Conservation (phyloP, 352 stramenopile genomes). For the Globisporangium radiosum region DNA sequence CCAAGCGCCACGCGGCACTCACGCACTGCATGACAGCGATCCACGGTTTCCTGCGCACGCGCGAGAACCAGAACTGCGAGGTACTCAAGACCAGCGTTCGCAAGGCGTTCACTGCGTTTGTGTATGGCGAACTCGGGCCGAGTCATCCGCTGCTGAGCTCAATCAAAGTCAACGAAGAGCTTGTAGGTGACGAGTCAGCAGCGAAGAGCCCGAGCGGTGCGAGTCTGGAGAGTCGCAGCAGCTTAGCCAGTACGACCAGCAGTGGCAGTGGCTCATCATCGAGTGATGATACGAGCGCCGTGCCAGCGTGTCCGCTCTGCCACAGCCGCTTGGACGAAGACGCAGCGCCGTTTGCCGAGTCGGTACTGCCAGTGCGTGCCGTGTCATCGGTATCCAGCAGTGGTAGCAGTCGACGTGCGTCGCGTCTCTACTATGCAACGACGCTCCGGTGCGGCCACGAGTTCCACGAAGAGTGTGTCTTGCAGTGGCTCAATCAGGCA, state of each 20-base stretch:
- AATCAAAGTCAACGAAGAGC: no score
- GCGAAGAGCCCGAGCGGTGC: not conserved
- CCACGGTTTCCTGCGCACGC: conserved; percentile 7
- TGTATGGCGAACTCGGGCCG: conserved; percentile 7
- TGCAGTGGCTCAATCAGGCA: conserved; percentile 8
- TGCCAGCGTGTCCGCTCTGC: conserved; percentile 4
- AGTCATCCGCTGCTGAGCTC: conserved; percentile 5
- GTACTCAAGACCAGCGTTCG: conserved; percentile 8
- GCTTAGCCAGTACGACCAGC: not conserved
- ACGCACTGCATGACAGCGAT: conserved; percentile 11
- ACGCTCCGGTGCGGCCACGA: conserved; percentile 12
- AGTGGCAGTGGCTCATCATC: not conserved
- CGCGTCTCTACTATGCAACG: conserved; percentile 3
- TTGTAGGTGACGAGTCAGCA: not conserved
- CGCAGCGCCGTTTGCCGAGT: not conserved
- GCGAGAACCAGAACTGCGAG: conserved; percentile 14
- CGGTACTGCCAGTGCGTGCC: not conserved
- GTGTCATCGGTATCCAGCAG: not conserved
- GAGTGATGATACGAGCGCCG: not conserved
- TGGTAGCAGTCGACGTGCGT: not conserved
- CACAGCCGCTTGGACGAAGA: conserved; percentile 7
- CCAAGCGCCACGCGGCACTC: conserved; percentile 10
- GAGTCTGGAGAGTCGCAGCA: not conserved
- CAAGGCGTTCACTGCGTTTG: conserved; percentile 7
- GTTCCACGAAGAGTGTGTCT: conserved; percentile 15